Evolutionary conservation across 2,329 filamentous ascomycete species (phyloP).

Genomic region (Fusarium paranaense): DNA sequence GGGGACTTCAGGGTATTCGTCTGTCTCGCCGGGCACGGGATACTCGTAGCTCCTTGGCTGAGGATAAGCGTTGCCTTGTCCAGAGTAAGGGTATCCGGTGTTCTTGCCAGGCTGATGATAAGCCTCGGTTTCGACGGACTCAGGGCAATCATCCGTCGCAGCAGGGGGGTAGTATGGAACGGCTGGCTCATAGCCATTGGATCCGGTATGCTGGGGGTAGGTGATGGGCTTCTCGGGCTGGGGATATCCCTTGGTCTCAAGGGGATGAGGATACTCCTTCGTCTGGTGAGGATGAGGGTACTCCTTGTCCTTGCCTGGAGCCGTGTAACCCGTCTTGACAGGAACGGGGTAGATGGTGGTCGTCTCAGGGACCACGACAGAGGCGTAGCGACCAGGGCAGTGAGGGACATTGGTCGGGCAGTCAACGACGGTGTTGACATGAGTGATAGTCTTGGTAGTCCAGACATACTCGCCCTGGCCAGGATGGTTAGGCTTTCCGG

Average conservation of each 20-base stretch:
- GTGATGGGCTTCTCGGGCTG: not conserved
- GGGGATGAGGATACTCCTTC: not conserved
- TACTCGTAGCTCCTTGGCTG: not conserved
- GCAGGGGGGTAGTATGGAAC: not conserved
- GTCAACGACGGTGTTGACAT: constrained; percentile 52
- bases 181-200: not conserved
- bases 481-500: constrained; percentile 43
- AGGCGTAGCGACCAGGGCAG: constrained; percentile 55
- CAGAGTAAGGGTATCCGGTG: not conserved
- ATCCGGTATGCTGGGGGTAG: not conserved
- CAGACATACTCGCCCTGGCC: constrained; percentile 48
- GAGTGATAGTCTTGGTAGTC: constrained; percentile 57
- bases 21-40: not conserved
- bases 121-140: not conserved
- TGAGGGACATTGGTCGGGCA: constrained; percentile 50
- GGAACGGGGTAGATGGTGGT: constrained; percentile 60
- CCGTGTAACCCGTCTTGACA: constrained; percentile 34
- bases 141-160: not conserved
- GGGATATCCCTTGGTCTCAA: not conserved
- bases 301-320: constrained; percentile 4
- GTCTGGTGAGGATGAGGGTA: not conserved
- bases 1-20: not conserved
- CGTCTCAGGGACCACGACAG: constrained; percentile 53
- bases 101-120: not conserved
- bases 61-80: not conserved